Base-by-base conservation (phyloP, 495 filamentous ascomycete species). In the Aspergillus hancockii region DNA sequence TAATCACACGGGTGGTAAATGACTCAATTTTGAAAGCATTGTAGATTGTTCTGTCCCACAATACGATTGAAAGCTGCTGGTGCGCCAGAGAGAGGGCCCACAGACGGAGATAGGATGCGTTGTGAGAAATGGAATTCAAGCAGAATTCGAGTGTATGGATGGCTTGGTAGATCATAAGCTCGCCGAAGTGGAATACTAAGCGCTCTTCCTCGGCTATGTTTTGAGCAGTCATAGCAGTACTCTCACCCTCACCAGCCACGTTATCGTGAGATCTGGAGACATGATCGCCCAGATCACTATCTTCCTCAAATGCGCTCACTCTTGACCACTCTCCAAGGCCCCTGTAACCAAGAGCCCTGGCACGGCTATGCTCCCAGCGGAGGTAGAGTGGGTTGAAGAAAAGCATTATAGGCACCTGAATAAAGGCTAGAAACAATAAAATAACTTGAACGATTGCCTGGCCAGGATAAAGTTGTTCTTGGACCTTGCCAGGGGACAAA, bases 131-230 rank as follows among this genome's bases (percentile, higher is more conserved):
- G 77, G 92, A 97, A 79, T 98, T 98, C 62, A 99, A 83, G 75
- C 94, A 98, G 78, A 98, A 99, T 80, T 98, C 94, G 66, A 98
- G 98, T 21, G 94, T 98, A 76, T 98, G 94, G 68, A 98, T 98
- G 69, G 97, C 88, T 71, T 99, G 94, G 73, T 99, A 95, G 68
- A 99, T 99, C 90, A 98, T 96, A 62, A 92, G 80, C 65, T 99
- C 94, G 34, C 84, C 81, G 70, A 98, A 98, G 59, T 98, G 93
- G 71, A 99, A 99, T 66, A 97, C 94, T 67, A 91, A 94, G 65
- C 97, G 91, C 56, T 88, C 87, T 21, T 83, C 87, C 31, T 85
- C 78, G 32, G 83, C 84, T 54, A 91, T 85, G 63, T 90, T 89
- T 69, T 96, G 88, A 0, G 92, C 90, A 71, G 98, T 91, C 87